Conservation (phyloP, 345 rosid genomes). For the Aquilaria sinensis region DNA sequence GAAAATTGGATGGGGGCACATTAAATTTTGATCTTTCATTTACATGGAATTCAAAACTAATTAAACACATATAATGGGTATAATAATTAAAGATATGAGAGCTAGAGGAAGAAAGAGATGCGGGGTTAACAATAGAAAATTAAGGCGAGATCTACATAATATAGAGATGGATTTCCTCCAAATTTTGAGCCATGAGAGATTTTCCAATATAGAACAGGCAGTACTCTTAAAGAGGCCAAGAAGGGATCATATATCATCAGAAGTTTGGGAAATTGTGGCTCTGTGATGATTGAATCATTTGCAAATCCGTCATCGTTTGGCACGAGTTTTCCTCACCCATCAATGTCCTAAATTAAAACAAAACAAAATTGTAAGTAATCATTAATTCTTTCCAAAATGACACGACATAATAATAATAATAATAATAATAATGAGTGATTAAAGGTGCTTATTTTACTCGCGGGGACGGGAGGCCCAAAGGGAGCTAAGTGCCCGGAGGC, state of each 20-base stretch:
- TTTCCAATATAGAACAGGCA: constrained; percentile 9
- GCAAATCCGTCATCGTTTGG: constrained; percentile 76
- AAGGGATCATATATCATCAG: constrained; percentile 14
- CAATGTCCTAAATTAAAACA: constrained; percentile 31
- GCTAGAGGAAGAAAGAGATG: neutral
- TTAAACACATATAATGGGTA: neutral
- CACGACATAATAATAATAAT: no score
- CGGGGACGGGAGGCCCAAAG: constrained; percentile 91
- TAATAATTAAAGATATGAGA: neutral
- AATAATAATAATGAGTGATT: neutral
- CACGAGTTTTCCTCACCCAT: constrained; percentile 71
- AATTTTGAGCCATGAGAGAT: constrained; percentile 7
- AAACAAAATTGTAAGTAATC: neutral
- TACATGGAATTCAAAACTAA: constrained; percentile 6
- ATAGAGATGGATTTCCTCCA: constrained; percentile 12
- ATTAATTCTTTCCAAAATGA: neutral
- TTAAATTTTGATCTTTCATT: constrained; percentile 11
- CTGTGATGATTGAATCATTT: constrained; percentile 66
- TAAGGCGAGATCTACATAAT: no score
- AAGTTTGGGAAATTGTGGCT: constrained; percentile 63
- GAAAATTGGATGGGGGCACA: neutral
- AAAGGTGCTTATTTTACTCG: constrained; percentile 39
- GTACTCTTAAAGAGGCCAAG: no score
- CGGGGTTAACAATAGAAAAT: neutral
- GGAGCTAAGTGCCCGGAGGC: constrained; percentile 84